Evolutionary conservation across 1,284 basidiomycete genomes (phyloP).

Genomic region (Pyrrhoderma lamaoense): DNA sequence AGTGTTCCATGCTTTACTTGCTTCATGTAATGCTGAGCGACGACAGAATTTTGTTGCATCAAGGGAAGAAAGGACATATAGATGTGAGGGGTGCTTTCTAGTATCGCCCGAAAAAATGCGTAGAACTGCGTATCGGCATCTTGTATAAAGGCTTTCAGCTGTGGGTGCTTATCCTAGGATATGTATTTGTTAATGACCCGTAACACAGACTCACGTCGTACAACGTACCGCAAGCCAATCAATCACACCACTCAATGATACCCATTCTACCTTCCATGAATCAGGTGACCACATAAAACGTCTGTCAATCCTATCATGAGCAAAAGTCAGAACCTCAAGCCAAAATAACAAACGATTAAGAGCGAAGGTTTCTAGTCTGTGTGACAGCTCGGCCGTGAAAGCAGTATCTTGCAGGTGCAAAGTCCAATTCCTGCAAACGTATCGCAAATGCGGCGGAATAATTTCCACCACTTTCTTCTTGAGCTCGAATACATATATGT

Average conservation of each 20-base stretch:
- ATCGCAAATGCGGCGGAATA: neutral
- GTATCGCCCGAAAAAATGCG: neutral
- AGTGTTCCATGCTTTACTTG: too few relatives aligned
- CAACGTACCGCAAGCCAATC: neutral
- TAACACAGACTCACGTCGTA: neutral
- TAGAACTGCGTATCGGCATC: neutral
- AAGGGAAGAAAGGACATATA: neutral
- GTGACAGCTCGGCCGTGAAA: neutral
- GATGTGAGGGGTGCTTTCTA: neutral
- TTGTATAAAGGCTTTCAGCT: neutral
- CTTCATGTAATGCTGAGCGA: neutral
- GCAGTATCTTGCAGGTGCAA: conserved; percentile 4
- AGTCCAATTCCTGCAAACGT: neutral
- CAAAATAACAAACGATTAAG: neutral
- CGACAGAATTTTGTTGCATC: neutral
- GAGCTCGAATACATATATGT: conserved; percentile 1
- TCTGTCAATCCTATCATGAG: too few relatives aligned
- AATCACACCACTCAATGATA: neutral
- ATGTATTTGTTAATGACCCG: neutral
- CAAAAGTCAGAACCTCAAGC: conserved; percentile 2
- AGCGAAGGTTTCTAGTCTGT: neutral
- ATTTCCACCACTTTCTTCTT: neutral
- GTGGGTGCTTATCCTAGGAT: neutral
- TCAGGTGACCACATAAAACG: too few relatives aligned
- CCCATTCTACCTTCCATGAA: neutral